Base-by-base conservation (phyloP, 352 stramenopile genomes). In the Pilasporangium apinafurcum region DNA sequence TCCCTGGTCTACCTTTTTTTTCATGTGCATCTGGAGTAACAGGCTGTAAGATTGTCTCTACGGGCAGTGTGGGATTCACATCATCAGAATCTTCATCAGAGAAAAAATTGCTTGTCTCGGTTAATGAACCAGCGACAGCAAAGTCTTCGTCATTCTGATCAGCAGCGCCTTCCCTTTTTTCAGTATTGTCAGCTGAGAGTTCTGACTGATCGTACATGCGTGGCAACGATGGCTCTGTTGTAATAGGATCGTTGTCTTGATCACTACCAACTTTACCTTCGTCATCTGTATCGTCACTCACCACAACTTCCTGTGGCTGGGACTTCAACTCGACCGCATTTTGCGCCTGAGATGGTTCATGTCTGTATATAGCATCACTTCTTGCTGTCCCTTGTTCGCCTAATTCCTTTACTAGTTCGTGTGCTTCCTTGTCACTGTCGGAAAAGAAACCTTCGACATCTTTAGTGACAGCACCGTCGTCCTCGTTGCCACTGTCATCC, bases 231-330 rank as follows among this genome's bases (percentile, higher is more conserved):
- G 37, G 12, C 16, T 27, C 5, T 35, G 8, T 14, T 47, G 25
- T n/a, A 26, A 7, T 4, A 30, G 27, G 9, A 30, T 16, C 8
- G 17, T 9, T 5, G 18, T 5, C 4, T 8, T 5, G 13, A 22
- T 27, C 20, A 34, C 42, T 30, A 8, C 13, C 17, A 24, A n/a
- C 20, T 25, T 51, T 20, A 21, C 44, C 47, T 13, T 37, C 41
- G 2, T 55, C 57, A 21, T 37, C 50, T 4, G 66, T 54, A n/a
- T 60, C 54, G 42, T 70, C 59, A 18, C 48, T 68, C 32, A 50
- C 28, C 2, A 63, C 10, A 24, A 69, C 51, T 21, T 74, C 44
- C 0, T 44, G 37, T 17, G 22, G 31, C 16, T 14, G 24, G 27
- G 9, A 28, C 28, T 48, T 48, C 40, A 37, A 2, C 16, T 1